These are phyloP conservation scores for Curvularia eragrostidis DNA, from an alignment of 2,329 filamentous ascomycete genomes.

Conservation along the genomic window DNA sequence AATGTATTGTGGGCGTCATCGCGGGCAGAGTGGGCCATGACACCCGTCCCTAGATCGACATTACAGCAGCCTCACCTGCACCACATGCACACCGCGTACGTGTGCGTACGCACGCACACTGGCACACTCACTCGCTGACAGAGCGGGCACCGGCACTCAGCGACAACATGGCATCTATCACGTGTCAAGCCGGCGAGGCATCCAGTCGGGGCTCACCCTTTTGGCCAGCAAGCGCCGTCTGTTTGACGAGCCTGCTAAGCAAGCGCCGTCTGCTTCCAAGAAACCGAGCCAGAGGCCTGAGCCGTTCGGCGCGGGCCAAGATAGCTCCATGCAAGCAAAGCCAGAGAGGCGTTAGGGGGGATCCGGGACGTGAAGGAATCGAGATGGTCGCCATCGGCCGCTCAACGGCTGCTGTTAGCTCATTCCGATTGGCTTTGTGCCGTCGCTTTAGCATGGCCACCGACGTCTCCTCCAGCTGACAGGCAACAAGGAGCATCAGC, in stretches of 20 bases:
- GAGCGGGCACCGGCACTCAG: constrained; percentile 19
- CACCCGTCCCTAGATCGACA: constrained; percentile 22
- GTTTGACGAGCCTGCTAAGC: constrained; percentile 1
- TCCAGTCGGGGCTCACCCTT: constrained; percentile 27
- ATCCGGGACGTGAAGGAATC: constrained; percentile 34
- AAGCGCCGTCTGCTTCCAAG: constrained; percentile 36
- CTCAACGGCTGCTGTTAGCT: constrained; percentile 40
- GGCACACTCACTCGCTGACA: too few species aligned
- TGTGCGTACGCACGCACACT: constrained; percentile 20
- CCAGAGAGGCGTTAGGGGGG: constrained; percentile 36
- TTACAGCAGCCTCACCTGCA: constrained; percentile 23
- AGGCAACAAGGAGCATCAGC: constrained; percentile 12
- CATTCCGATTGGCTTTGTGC: constrained; percentile 36
- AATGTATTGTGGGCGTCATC: constrained; percentile 18
- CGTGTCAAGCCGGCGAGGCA: constrained; percentile 24
- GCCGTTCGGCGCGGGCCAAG: constrained; percentile 38
- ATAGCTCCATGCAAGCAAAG: constrained; percentile 43
- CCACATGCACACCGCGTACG: constrained; percentile 19
- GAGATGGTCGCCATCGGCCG: constrained; percentile 31
- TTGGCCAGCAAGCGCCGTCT: constrained; percentile 19
- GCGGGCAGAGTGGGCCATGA: constrained; percentile 12
- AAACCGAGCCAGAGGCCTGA: constrained; percentile 36
- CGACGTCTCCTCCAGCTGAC: constrained; percentile 19
- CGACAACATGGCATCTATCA: constrained; percentile 28
- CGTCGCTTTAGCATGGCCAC: constrained; percentile 34